These are phyloP conservation scores for Apiospora saccharicola DNA, from an alignment of 2,329 filamentous ascomycete genomes.

Conservation along the genomic window DNA sequence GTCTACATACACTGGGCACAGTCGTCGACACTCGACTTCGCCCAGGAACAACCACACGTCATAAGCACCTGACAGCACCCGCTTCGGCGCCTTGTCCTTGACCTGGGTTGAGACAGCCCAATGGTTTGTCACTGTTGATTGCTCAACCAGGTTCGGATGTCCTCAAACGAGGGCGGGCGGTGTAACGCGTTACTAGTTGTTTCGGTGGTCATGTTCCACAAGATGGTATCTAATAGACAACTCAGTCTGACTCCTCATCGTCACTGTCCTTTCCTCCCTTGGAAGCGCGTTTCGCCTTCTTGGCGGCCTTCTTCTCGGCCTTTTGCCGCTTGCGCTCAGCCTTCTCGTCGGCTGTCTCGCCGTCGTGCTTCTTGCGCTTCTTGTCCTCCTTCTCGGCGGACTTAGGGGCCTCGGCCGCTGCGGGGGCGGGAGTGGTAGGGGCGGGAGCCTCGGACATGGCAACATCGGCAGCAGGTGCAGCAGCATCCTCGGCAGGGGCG, in stretches of 20 bases:
- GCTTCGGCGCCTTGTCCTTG: not conserved
- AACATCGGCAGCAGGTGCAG: slow-evolving; percentile 54
- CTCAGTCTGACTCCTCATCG: slow-evolving; percentile 59
- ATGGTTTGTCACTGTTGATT: not conserved
- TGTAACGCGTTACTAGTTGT: not conserved
- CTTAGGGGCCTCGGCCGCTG: slow-evolving; percentile 46
- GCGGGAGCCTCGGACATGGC: slow-evolving; percentile 52
- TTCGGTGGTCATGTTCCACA: slow-evolving; percentile 14
- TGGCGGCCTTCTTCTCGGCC: slow-evolving; percentile 67
- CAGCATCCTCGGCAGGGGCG: slow-evolving; percentile 55
- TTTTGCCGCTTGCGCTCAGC: slow-evolving; percentile 67
- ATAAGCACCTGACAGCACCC: not conserved
- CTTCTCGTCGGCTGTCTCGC: slow-evolving; percentile 75
- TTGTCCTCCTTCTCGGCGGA: slow-evolving; percentile 70
- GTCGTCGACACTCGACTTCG: slow-evolving; percentile 17
- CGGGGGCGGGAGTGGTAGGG: slow-evolving; percentile 50
- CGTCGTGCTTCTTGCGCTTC: slow-evolving; percentile 84
- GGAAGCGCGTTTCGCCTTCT: slow-evolving; percentile 62
- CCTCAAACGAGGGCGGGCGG: slow-evolving; percentile 16
- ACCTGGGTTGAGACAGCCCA: not conserved
- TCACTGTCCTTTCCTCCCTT: slow-evolving; percentile 47
- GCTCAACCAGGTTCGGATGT: not conserved
- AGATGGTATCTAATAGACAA: not conserved
- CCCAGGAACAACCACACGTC: not conserved
- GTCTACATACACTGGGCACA: slow-evolving; percentile 13